phyloP scores from a whole-genome alignment of 2,329 filamentous ascomycete species.

The Blumeriella jaapii region DNA sequence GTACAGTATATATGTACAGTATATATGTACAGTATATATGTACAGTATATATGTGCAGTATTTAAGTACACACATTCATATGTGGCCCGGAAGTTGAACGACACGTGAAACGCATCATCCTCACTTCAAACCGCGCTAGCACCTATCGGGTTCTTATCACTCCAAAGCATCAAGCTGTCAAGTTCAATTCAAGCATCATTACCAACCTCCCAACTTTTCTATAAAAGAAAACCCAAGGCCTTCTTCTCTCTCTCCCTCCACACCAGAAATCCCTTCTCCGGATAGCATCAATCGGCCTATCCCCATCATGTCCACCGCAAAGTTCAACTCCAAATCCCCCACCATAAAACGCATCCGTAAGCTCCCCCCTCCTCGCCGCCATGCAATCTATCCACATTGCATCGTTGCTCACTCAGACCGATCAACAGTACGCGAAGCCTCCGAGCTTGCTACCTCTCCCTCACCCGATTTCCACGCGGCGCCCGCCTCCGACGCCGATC shows the following conservation, averaged over 20 bases:
- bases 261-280: neutral
- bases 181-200: neutral
- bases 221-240: too few species aligned
- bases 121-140: too few species aligned
- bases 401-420: conserved; percentile 10
- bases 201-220: neutral
- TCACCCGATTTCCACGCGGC: conserved; percentile 77
- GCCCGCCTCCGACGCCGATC: conserved; percentile 69
- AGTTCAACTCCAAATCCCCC: conserved; percentile 63
- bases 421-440: conserved; percentile 68
- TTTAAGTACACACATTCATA: too few species aligned
- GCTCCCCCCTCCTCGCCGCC: conserved; percentile 21
- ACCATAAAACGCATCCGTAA: conserved; percentile 75
- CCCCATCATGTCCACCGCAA: conserved; percentile 18
- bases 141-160: too few species aligned
- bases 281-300: neutral
- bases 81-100: too few species aligned
- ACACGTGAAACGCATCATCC: too few species aligned
- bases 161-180: neutral
- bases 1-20: too few species aligned
- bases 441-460: conserved; percentile 69
- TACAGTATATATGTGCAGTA: too few species aligned
- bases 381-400: neutral
- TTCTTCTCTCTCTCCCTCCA: neutral
- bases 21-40: too few species aligned